These are phyloP conservation scores for Exophiala xenobiotica DNA, from an alignment of 2,329 filamentous ascomycete genomes.

Conservation along the genomic window DNA sequence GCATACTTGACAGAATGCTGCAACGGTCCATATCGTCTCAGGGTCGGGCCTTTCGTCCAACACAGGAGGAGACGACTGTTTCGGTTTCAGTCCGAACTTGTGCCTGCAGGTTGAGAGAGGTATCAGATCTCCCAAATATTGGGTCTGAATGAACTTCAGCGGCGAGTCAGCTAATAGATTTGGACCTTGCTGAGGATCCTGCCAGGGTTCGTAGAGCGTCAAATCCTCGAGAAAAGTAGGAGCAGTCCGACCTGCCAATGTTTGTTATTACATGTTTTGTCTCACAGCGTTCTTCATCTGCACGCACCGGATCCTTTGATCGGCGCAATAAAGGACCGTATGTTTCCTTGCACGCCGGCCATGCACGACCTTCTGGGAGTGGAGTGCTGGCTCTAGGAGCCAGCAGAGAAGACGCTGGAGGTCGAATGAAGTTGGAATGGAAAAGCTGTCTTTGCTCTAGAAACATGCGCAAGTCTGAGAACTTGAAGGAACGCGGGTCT, in stretches of 20 bases:
- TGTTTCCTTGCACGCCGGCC: slow-evolving; percentile 30
- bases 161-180: slow-evolving; percentile 61
- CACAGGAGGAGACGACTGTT: slow-evolving; percentile 52
- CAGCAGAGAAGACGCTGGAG: slow-evolving; percentile 5
- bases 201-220: slow-evolving; percentile 52
- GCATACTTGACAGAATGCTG: slow-evolving; percentile 62
- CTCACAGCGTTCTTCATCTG: not conserved
- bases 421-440: slow-evolving; percentile 1
- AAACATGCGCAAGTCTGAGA: not conserved
- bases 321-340: slow-evolving; percentile 29
- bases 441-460: not conserved
- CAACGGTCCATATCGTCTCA: slow-evolving; percentile 56
- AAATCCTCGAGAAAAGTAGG: slow-evolving; percentile 55
- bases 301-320: slow-evolving; percentile 29
- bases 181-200: slow-evolving; percentile 42
- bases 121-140: slow-evolving; percentile 32
- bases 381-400: slow-evolving; percentile 11
- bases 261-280: slow-evolving; percentile 7
- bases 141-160: slow-evolving; percentile 47
- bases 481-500: no score
- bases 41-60: slow-evolving; percentile 39
- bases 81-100: slow-evolving; percentile 56
- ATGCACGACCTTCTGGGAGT: slow-evolving; percentile 21
- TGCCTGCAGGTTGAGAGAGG: slow-evolving; percentile 55
- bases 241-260: slow-evolving; percentile 33